phyloP scores from a whole-genome alignment of 78 protist genomes.

The Dictyostelium intermedium region DNA sequence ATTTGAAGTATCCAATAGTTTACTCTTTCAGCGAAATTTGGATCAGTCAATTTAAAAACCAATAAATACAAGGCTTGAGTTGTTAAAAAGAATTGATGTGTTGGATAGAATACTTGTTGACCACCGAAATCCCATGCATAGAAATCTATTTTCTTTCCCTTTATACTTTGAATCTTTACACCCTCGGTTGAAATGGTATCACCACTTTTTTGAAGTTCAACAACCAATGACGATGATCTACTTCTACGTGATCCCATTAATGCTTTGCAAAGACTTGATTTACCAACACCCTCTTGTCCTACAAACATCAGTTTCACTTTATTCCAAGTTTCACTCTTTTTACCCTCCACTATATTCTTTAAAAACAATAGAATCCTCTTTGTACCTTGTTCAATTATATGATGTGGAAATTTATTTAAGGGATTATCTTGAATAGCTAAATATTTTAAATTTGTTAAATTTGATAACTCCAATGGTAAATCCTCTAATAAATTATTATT shows the following conservation, averaged over 20 bases:
- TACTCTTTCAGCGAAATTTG: conserved; percentile 68
- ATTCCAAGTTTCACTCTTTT: conserved; percentile 58
- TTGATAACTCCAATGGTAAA: conserved; percentile 43
- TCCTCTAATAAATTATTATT: conserved; percentile 15
- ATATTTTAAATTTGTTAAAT: conserved; percentile 11
- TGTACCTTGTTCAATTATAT: conserved; percentile 25
- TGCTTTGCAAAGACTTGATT: conserved; percentile 48
- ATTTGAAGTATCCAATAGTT: conserved; percentile 57
- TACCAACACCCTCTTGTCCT: conserved; percentile 83
- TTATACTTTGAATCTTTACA: conserved; percentile 30
- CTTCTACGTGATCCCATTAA: conserved; percentile 43
- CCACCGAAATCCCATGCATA: conserved; percentile 82
- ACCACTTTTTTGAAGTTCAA: conserved; percentile 21
- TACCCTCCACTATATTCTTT: conserved; percentile 33
- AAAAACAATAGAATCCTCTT: conserved; percentile 30
- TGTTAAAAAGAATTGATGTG: conserved; percentile 81
- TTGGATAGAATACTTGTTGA: conserved; percentile 76
- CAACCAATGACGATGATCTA: background rate
- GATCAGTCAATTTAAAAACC: conserved; percentile 49
- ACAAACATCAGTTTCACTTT: conserved; percentile 78
- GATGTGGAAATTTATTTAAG: conserved; percentile 30
- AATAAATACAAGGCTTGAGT: conserved; percentile 52
- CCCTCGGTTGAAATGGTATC: conserved; percentile 73
- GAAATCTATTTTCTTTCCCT: conserved; percentile 43
- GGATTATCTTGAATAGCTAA: conserved; percentile 46